Conservation (phyloP, 768 basidiomycete species). For the Pisolithus sp. region DNA sequence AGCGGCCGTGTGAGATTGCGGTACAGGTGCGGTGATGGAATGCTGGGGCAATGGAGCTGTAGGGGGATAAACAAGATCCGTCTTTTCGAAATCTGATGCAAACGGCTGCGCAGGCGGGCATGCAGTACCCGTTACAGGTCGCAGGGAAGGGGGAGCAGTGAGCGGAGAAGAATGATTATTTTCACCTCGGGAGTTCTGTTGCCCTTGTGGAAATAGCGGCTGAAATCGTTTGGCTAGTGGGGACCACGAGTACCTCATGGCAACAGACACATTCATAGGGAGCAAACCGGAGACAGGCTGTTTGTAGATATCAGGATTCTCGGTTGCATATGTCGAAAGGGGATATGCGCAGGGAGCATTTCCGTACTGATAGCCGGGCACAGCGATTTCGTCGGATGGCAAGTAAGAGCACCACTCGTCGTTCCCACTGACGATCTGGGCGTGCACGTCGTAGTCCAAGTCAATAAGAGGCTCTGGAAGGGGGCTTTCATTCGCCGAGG, state of each 20-base stretch:
- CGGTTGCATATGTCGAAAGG: constrained; percentile 16
- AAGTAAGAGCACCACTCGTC: constrained; percentile 27
- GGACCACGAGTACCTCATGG: constrained; percentile 29
- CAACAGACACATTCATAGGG: constrained; percentile 26
- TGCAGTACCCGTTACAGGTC: constrained; percentile 10
- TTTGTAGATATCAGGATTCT: constrained; percentile 24
- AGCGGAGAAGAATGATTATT: constrained; percentile 17
- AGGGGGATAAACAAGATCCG: constrained; percentile 19
- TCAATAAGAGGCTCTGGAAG: constrained; percentile 33
- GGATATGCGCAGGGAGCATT: constrained; percentile 19
- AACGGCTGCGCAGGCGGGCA: constrained; percentile 14
- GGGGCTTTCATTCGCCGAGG: constrained; percentile 35
- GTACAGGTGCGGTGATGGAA: constrained; percentile 12
- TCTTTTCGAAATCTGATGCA: constrained; percentile 22
- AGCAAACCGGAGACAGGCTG: constrained; percentile 28
- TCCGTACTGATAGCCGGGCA: constrained; percentile 17
- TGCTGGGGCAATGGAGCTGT: constrained; percentile 19
- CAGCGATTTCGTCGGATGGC: constrained; percentile 17
- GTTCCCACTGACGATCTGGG: constrained; percentile 18
- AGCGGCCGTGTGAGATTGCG: constrained; percentile 15
- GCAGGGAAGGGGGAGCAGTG: constrained; percentile 6
- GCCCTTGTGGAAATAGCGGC: constrained; percentile 29
- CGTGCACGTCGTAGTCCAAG: constrained; percentile 23
- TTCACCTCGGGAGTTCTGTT: constrained; percentile 22
- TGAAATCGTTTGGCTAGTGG: constrained; percentile 30